phyloP scores from a whole-genome alignment of 2,329 filamentous ascomycete species.

The Aspergillus fumigatiaffinis region DNA sequence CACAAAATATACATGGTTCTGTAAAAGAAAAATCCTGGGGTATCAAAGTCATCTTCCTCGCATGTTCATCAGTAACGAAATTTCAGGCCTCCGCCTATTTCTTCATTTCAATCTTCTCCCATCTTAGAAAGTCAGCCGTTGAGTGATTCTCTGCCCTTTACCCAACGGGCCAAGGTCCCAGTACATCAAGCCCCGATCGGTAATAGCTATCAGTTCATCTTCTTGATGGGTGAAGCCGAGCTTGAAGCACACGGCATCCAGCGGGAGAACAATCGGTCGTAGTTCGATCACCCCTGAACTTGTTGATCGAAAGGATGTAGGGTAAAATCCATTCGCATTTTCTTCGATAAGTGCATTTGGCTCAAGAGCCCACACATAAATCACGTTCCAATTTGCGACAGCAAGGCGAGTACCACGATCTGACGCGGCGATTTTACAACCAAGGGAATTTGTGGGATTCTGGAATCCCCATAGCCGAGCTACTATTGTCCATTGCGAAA shows the following conservation, averaged over 20 bases:
- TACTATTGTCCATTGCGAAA: constrained; percentile 33
- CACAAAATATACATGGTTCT: neutral
- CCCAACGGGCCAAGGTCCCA: constrained; percentile 33
- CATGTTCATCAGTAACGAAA: neutral
- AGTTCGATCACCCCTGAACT: constrained; percentile 24
- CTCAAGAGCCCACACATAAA: constrained; percentile 40
- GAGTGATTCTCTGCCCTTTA: constrained; percentile 17
- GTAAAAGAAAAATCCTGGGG: neutral
- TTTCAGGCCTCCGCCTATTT: neutral
- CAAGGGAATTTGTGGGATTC: constrained; percentile 32
- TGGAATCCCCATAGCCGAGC: constrained; percentile 36
- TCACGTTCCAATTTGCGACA: constrained; percentile 39
- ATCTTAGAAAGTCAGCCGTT: constrained; percentile 3
- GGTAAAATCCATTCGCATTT: constrained; percentile 30
- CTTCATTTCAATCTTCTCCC: neutral
- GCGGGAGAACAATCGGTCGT: constrained; percentile 29
- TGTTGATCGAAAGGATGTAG: constrained; percentile 20
- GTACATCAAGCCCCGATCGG: constrained; percentile 39
- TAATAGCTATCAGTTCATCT: constrained; percentile 39
- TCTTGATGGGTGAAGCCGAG: constrained; percentile 32
- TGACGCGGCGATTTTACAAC: constrained; percentile 37
- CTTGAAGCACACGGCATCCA: constrained; percentile 38
- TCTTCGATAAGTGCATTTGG: constrained; percentile 35
- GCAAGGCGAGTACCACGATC: constrained; percentile 36
- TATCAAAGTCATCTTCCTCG: neutral